Percentiles rank a stretch among this genome's conserved stretches.
phyloP scores from a whole-genome alignment of 2,329 filamentous ascomycete genomes.

The Penicillium sp. region DNA sequence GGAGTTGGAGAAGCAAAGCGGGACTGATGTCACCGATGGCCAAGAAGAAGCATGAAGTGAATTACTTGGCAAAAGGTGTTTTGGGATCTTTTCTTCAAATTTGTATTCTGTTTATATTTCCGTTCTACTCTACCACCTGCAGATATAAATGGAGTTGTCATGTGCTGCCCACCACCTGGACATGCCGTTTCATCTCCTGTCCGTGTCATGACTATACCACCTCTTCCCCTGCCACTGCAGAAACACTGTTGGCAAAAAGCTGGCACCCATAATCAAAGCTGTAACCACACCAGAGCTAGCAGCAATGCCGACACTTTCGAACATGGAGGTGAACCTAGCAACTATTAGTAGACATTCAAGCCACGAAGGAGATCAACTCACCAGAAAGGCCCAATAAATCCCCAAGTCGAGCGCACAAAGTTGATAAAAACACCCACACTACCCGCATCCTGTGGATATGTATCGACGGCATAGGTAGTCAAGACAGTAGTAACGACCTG shows the following conservation, averaged over 20 bases:
- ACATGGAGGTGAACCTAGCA: constrained; percentile 30
- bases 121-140: not conserved
- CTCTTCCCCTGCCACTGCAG: constrained; percentile 37
- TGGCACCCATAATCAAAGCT: constrained; percentile 27
- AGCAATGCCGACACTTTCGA: constrained; percentile 30
- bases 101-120: not conserved
- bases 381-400: constrained; percentile 36
- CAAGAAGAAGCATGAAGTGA: not conserved
- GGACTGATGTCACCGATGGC: constrained; percentile 9
- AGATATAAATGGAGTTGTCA: not conserved
- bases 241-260: constrained; percentile 26
- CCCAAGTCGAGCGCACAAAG: constrained; percentile 45
- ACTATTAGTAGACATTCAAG: not conserved
- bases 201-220: constrained; percentile 8
- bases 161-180: not conserved
- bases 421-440: constrained; percentile 58
- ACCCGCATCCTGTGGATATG: constrained; percentile 50
- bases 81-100: too few species aligned
- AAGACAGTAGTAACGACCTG: constrained; percentile 59
- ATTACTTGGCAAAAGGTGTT: not conserved
- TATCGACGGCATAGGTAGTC: constrained; percentile 57
- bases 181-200: not conserved
- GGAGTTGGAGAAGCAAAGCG: constrained; percentile 15
- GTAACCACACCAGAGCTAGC: constrained; percentile 26
- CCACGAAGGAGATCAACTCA: constrained; percentile 7